Conservation (phyloP, 306 rosid genomes). For the Dicorynia guianensis region DNA sequence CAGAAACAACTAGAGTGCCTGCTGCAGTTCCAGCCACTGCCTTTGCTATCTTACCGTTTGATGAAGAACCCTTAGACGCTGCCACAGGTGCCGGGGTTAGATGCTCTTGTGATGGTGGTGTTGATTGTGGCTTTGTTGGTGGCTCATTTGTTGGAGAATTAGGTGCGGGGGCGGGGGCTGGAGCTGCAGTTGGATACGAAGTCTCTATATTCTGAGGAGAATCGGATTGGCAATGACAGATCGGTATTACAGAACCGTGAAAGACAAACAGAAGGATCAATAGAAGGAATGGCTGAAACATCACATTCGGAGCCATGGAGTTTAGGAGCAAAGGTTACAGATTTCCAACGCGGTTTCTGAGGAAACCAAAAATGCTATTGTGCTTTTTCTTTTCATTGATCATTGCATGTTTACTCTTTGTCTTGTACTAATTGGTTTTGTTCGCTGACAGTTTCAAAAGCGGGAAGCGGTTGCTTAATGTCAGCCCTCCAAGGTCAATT, state of each 20-base stretch:
- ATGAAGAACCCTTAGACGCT: slow-evolving; percentile 40
- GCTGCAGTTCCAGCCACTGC: slow-evolving; percentile 77
- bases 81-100: neutral
- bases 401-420: slow-evolving; percentile 40
- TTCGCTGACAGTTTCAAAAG: slow-evolving; percentile 70
- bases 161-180: slow-evolving; percentile 41
- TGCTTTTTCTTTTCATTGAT: slow-evolving; percentile 29
- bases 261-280: slow-evolving; percentile 39
- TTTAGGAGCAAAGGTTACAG: slow-evolving; percentile 27
- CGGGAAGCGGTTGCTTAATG: slow-evolving; percentile 47
- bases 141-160: neutral
- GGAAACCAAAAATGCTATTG: slow-evolving; percentile 34
- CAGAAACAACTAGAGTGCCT: slow-evolving; percentile 61
- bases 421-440: slow-evolving; percentile 47
- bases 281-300: slow-evolving; percentile 43
- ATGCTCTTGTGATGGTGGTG: slow-evolving; percentile 19
- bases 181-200: slow-evolving; percentile 51
- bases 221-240: slow-evolving; percentile 45
- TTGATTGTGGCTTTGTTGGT: slow-evolving; percentile 18
- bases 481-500: slow-evolving; percentile 22
- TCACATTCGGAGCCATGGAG: slow-evolving; percentile 53
- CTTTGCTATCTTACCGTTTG: slow-evolving; percentile 52
- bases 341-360: slow-evolving; percentile 20
- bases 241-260: slow-evolving; percentile 31
- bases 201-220: slow-evolving; percentile 76